Evolutionary conservation across 805 yeast genomes (phyloP).

Genomic region (Clavispora asparagi): DNA sequence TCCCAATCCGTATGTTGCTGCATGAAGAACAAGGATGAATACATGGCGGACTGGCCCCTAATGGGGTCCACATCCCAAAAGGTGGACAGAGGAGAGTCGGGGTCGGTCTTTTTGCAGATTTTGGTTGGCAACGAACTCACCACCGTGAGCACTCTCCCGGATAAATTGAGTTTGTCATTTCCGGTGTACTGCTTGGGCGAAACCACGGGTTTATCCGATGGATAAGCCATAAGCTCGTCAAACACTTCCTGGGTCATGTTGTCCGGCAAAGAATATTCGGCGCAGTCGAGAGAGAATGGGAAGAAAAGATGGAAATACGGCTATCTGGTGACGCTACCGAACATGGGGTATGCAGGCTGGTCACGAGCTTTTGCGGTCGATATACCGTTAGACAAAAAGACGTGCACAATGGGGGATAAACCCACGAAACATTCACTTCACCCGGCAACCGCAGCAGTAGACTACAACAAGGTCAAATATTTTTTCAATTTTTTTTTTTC

Average conservation of each 20-base stretch:
- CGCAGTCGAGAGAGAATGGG: neutral
- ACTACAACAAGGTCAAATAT: neutral
- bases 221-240: constrained; percentile 19
- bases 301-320: neutral
- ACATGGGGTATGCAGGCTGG: neutral
- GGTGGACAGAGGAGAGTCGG: constrained; percentile 22
- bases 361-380: neutral
- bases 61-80: constrained; percentile 57
- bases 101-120: constrained; percentile 38
- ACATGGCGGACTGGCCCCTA: constrained; percentile 81
- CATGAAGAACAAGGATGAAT: constrained; percentile 66
- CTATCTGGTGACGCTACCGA: neutral
- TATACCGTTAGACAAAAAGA: neutral
- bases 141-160: constrained; percentile 65
- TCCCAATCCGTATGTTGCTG: constrained; percentile 75
- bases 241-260: constrained; percentile 4
- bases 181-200: constrained; percentile 26
- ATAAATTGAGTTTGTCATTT: constrained; percentile 31
- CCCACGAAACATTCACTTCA: neutral
- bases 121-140: constrained; percentile 66
- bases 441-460: no score
- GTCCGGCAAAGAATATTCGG: neutral
- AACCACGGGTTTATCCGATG: constrained; percentile 15
- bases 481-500: constrained; percentile 14
- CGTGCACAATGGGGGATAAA: neutral